A percentile compares a stretch with the other conserved stretches of the same genome.
These are phyloP conservation scores for Anthracocystis walkeri DNA, from an alignment of 1,284 basidiomycete species.

Conservation along the genomic window DNA sequence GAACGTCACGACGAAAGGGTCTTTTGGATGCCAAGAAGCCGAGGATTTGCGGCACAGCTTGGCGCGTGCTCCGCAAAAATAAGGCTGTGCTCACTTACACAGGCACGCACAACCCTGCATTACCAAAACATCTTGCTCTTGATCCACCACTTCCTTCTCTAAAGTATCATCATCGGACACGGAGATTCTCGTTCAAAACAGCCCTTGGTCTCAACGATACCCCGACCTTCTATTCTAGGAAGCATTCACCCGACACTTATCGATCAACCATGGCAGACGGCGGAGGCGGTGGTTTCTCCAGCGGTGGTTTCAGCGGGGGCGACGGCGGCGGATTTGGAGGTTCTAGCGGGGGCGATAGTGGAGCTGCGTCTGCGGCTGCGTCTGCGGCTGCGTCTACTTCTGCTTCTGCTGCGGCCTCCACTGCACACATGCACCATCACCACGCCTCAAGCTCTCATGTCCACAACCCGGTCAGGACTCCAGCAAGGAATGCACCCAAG, in stretches of 20 bases:
- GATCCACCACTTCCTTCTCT: neutral
- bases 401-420: constrained; percentile 10
- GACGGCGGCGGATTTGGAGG: constrained; percentile 9
- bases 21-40: constrained; percentile 1
- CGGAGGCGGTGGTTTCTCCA: constrained; percentile 1
- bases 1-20: neutral
- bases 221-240: neutral
- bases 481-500: neutral
- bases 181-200: no score
- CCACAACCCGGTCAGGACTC: neutral
- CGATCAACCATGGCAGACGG: constrained; percentile 10
- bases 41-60: neutral
- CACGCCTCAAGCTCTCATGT: neutral
- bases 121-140: neutral
- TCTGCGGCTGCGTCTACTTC: constrained; percentile 7
- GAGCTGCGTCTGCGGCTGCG: constrained; percentile 10
- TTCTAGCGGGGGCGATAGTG: constrained; percentile 5
- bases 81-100: constrained; percentile 2
- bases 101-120: constrained; percentile 5
- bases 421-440: constrained; percentile 8
- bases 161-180: neutral
- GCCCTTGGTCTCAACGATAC: neutral
- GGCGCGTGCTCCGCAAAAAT: neutral
- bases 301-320: constrained; percentile 4
- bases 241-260: neutral